phyloP scores from a whole-genome alignment of 75 land plant genomes.

The Selaginella tamariscina region DNA sequence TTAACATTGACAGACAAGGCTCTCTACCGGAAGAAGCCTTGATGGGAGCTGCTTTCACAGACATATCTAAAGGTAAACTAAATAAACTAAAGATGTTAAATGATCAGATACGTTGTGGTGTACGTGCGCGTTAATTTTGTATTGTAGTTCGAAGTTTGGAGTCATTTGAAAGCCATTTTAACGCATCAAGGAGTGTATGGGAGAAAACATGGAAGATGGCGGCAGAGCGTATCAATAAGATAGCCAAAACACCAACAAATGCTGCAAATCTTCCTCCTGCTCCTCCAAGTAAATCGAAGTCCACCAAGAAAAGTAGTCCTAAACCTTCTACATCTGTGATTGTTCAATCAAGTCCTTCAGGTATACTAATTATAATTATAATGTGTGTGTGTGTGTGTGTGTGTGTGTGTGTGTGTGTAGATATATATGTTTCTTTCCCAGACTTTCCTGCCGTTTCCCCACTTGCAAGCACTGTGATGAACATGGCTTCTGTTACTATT shows the following conservation, averaged over 20 bases:
- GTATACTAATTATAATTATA: too few relatives aligned
- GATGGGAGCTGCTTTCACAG: constrained; percentile 72
- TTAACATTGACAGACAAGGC: constrained; percentile 71
- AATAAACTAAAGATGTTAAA: too few relatives aligned
- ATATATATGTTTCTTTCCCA: too few relatives aligned
- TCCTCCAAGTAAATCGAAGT: constrained; percentile 28
- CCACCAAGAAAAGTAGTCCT: background rate
- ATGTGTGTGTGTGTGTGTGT: too few relatives aligned
- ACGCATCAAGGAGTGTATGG: constrained; percentile 51
- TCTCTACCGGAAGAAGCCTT: constrained; percentile 64
- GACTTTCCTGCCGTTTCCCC: background rate
- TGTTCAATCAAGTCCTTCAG: too few relatives aligned
- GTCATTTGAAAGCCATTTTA: constrained; percentile 14
- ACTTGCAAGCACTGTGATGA: background rate
- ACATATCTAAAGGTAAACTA: constrained; percentile 28
- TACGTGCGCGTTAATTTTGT: background rate
- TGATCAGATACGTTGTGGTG: background rate
- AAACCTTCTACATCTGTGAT: background rate
- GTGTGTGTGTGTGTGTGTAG: too few relatives aligned
- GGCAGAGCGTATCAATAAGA: constrained; percentile 38
- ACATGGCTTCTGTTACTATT: background rate
- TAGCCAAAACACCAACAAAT: constrained; percentile 20
- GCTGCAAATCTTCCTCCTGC: constrained; percentile 17
- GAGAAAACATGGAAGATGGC: constrained; percentile 46
- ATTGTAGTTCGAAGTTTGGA: constrained; percentile 2